Conservation (phyloP, 345 rosid genomes). For the Euphorbia pulcherrima region DNA sequence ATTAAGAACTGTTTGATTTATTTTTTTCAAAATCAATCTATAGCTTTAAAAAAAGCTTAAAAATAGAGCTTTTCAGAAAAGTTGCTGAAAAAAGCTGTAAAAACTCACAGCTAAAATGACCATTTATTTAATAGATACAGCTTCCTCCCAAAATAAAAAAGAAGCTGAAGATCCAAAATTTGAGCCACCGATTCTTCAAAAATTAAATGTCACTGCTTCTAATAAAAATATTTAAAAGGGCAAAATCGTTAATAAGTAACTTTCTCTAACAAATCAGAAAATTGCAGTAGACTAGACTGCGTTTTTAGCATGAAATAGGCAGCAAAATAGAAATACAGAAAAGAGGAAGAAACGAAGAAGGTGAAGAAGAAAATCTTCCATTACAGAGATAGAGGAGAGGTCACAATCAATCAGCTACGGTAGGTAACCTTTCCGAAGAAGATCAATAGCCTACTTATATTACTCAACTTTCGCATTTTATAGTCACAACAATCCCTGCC, state of each 20-base stretch:
- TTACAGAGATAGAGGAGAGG: neutral
- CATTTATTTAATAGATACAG: too few relatives aligned
- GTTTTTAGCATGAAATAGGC: neutral
- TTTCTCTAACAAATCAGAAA: neutral
- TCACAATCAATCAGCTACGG: conserved; percentile 25
- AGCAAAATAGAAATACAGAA: neutral
- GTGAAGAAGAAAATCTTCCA: neutral
- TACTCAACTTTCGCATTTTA: neutral
- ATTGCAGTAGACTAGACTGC: neutral
- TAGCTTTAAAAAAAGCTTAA: too few relatives aligned
- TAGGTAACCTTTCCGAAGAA: conserved; percentile 21
- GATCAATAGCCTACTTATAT: neutral
- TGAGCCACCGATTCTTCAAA: too few relatives aligned
- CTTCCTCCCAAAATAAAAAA: too few relatives aligned
- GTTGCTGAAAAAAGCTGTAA: too few relatives aligned
- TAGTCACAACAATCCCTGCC: conserved; percentile 16
- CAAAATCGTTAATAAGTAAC: neutral
- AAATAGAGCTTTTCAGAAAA: too few relatives aligned
- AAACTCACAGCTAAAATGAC: too few relatives aligned
- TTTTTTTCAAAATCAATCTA: too few relatives aligned
- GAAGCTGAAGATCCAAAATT: too few relatives aligned
- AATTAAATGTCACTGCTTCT: too few relatives aligned
- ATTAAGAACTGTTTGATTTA: too few relatives aligned
- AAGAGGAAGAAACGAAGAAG: neutral
- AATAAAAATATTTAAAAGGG: too few relatives aligned